Evolutionary conservation across 805 yeast genomes (phyloP), one percentile per base, ranked within the genome.

Genomic region (Barnettozyma wickerhamii): DNA sequence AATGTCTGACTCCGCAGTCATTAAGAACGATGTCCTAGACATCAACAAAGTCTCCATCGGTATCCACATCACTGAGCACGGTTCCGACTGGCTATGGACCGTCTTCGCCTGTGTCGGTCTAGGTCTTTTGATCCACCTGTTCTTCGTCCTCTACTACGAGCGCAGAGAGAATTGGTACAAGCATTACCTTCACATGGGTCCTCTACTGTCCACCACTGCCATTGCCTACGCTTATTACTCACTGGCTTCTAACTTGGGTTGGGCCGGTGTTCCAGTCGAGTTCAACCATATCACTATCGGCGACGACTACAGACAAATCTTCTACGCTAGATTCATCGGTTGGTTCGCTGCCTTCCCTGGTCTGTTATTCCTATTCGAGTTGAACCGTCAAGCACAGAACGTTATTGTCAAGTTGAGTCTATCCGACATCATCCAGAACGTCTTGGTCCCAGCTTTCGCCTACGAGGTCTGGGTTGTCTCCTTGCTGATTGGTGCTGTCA

Each of bases 71-170:
- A 78, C 83, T 10, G 46, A 55, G 12, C 76, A 73, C 51, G 85
- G 87, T 56, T 77, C 84, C 7, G 75, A 75, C 56, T 80, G 84
- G 84, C 66, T 74, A 48, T 80, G 84, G 84, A 72, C 85, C 1
- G 80, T 65, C 12, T 78, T 80, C 52, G 57, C 74, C 5, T 38
- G 76, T 29, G 71, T 77, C 50, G 65, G 65, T 15, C 35, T 68
- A 1, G 53, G 68, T n/a, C 53, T 75, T 4, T 20, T 69, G 4
- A 38, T 38, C 20, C 60, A 60, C 43, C 46, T 51, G 9, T 42
- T 49, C 31, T 43, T 54, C 29, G 38, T 45, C 14, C 33, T 44
- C 60, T 60, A 41, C 23, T 39, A 35, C 50, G 47, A 45, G 53
- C 30, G 40, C 23, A 36, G 30, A 32, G 33, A 33, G 60, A 66